Conservation (phyloP, 108 stramenopile genomes). For the Mediolabrus comicus region DNA sequence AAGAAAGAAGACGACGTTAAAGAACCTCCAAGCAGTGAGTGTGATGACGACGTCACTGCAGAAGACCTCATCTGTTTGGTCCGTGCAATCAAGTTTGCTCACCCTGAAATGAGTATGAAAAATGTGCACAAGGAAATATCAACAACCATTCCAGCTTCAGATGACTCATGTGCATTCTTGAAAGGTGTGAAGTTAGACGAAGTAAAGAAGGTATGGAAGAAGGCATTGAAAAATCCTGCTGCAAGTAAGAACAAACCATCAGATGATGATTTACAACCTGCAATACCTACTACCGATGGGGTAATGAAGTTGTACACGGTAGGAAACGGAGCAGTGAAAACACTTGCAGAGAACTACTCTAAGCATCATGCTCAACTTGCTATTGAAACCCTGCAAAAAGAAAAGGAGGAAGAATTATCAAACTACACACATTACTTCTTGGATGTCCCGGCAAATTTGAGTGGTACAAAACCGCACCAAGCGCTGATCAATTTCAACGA, state of each 20-base stretch:
- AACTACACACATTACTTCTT: constrained; percentile 61
- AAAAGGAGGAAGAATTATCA: background rate
- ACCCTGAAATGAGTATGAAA: constrained; percentile 52
- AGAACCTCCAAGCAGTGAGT: background rate
- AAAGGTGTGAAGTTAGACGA: constrained; percentile 51
- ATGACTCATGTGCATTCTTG: constrained; percentile 35
- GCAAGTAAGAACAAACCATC: background rate
- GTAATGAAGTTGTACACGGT: constrained; percentile 64
- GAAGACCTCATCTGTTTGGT: constrained; percentile 65
- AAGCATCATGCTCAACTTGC: constrained; percentile 33
- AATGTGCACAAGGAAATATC: constrained; percentile 66
- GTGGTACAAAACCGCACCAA: constrained; percentile 59
- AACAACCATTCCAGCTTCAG: constrained; percentile 30
- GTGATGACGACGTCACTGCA: constrained; percentile 3
- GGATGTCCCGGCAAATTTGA: constrained; percentile 58
- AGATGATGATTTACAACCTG: background rate
- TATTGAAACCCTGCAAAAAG: constrained; percentile 10
- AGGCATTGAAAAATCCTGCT: constrained; percentile 40
- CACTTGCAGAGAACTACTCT: constrained; percentile 50
- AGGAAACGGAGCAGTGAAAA: constrained; percentile 49
- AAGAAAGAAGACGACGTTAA: background rate
- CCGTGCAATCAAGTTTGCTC: constrained; percentile 66
- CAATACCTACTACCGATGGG: background rate
- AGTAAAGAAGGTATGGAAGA: constrained; percentile 79
- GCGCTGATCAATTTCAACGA: constrained; percentile 66